Evolutionary conservation across 2,329 filamentous ascomycete species (phyloP), one percentile per base, ranked within the genome.

Genomic region (Geosmithia flava): DNA sequence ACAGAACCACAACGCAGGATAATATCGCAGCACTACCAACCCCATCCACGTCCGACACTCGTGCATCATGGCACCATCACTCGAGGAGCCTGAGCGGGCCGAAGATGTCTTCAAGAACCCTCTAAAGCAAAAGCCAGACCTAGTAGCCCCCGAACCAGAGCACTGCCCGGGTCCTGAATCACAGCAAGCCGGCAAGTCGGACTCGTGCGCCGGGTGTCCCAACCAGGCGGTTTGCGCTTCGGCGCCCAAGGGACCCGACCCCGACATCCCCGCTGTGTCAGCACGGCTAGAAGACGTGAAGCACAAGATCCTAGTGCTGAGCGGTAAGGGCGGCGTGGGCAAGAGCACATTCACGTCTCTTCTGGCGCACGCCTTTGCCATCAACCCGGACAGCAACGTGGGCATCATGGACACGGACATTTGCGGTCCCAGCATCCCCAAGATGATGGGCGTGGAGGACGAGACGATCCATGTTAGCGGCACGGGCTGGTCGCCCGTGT

Each of bases 341-440:
- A 98, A 98, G 68, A 93, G 85, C 55, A 97, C 93, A 0, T 95
- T 97, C 61, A 91, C 87, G 3, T 85, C 82, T 2, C 79, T 97
- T 57, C 79, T 97, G 17, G 85, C 87, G 2, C 88, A 95, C 62
- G 90, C 87, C 1, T 94, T 98, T 58, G 87, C 93, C 1, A 78
- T 80, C 15, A 87, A 94, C 63, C 80, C 83, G 0, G 79, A 83
- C 44, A 83, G 72, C 49, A 87, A 80, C 1, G 87, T 98, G 27
- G 93, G 91, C 19, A 83, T 98, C 56, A 96, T 97, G 88, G 93
- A 98, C 66, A 94, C 93, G 7, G 93, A 98, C 65, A 95, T 98
- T 53, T 96, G 89, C 67, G 93, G 93, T 0, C 93, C 93, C 1
- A 88, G 82, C 53, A 96, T 98, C 58, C 93, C 93, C 19, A 96